These are phyloP conservation scores for Psilocybe cyanescens DNA, from an alignment of 768 basidiomycete species.

Conservation along the genomic window DNA sequence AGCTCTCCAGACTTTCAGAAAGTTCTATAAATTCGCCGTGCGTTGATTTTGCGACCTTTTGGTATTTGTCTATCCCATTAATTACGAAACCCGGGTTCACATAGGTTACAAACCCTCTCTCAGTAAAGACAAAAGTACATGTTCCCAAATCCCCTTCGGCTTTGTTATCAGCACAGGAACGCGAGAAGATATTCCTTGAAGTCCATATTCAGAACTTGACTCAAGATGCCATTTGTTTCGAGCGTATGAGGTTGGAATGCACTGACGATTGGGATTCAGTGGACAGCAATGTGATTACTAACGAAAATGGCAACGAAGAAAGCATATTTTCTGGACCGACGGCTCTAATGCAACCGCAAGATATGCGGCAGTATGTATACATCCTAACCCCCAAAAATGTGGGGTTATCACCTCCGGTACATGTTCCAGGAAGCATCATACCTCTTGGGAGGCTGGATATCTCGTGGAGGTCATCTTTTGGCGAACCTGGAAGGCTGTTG, in stretches of 20 bases:
- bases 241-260: slow-evolving; percentile 80
- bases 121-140: slow-evolving; percentile 95
- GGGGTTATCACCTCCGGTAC: slow-evolving; percentile 48
- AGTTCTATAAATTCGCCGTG: slow-evolving; percentile 92
- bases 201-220: slow-evolving; percentile 92
- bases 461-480: slow-evolving; percentile 83
- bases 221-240: slow-evolving; percentile 74
- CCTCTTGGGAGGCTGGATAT: slow-evolving; percentile 89
- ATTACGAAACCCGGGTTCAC: background rate
- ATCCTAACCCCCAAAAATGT: slow-evolving; percentile 61
- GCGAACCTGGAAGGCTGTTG: slow-evolving; percentile 84
- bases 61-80: background rate
- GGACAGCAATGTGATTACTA: slow-evolving; percentile 52
- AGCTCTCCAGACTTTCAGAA: slow-evolving; percentile 71
- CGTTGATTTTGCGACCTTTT: slow-evolving; percentile 29
- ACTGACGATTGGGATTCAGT: slow-evolving; percentile 65
- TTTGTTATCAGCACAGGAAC: slow-evolving; percentile 59
- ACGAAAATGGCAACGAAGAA: slow-evolving; percentile 29
- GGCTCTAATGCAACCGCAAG: slow-evolving; percentile 82
- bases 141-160: slow-evolving; percentile 74
- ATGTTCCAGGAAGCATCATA: slow-evolving; percentile 71
- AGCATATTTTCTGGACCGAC: slow-evolving; percentile 63
- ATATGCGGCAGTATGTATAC: slow-evolving; percentile 88
- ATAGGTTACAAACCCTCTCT: slow-evolving; percentile 92
- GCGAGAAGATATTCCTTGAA: slow-evolving; percentile 89